Conservation (phyloP, 192 early-diverging fungal genomes). For the Backusella parvicylindrica region DNA sequence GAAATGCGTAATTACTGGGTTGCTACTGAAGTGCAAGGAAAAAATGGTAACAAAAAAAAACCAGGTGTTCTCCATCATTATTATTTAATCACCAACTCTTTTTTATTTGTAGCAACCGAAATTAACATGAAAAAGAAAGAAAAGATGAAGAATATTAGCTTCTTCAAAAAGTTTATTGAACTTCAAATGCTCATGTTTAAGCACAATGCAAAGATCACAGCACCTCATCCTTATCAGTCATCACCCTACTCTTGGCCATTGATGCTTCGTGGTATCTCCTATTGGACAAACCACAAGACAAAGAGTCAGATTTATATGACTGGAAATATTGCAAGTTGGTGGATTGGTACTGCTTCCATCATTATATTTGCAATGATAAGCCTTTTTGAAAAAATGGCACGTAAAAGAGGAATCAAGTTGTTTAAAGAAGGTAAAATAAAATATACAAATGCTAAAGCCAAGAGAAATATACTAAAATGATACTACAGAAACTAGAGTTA, state of each 20-base stretch:
- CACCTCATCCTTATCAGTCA: conserved; percentile 90
- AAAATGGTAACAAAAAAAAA: conserved; percentile 50
- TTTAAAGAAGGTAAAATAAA: conserved; percentile 41
- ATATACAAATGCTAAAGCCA: neutral
- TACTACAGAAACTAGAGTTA: conserved; percentile 46
- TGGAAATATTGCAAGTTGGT: conserved; percentile 91
- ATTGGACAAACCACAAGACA: conserved; percentile 81
- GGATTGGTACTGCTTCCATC: conserved; percentile 59
- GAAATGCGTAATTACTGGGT: conserved; percentile 78
- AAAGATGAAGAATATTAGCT: conserved; percentile 53
- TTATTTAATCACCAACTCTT: neutral
- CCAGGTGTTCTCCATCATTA: neutral
- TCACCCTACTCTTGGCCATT: conserved; percentile 86
- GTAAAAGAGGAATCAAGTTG: conserved; percentile 66
- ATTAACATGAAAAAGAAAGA: conserved; percentile 48
- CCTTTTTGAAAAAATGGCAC: conserved; percentile 59
- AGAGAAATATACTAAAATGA: neutral
- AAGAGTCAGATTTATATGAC: conserved; percentile 83
- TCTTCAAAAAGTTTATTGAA: conserved; percentile 83
- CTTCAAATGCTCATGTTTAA: conserved; percentile 86
- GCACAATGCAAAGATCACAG: conserved; percentile 86
- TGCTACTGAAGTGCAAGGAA: conserved; percentile 74
- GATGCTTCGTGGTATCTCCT: conserved; percentile 82
- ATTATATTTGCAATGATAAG: conserved; percentile 51
- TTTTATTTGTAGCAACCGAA: conserved; percentile 34